phyloP scores from a whole-genome alignment of 78 protist genomes.

The Isochrysis galbana region DNA sequence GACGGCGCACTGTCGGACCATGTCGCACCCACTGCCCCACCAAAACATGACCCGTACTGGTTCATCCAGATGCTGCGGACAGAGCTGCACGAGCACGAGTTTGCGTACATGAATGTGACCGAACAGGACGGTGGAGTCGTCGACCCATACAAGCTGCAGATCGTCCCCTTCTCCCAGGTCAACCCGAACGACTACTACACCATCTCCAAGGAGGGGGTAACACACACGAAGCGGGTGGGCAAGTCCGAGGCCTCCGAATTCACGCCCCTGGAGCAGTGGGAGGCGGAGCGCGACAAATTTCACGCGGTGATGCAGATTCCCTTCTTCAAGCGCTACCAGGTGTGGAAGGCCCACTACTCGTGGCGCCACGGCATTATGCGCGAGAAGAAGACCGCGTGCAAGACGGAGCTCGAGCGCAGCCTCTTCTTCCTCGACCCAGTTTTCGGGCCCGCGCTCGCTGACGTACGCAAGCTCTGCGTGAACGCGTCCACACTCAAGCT shows the following conservation, averaged over 20 bases:
- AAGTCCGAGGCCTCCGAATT: slow-evolving; percentile 44
- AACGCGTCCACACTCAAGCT: background rate
- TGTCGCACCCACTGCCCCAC: background rate
- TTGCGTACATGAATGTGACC: slow-evolving; percentile 17
- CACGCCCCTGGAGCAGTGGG: slow-evolving; percentile 61
- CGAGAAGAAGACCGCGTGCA: background rate
- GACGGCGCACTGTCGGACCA: background rate
- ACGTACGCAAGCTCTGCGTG: slow-evolving; percentile 51
- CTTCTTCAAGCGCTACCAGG: slow-evolving; percentile 51
- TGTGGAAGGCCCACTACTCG: slow-evolving; percentile 33
- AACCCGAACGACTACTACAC: slow-evolving; percentile 56
- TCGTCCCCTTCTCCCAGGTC: slow-evolving; percentile 33
- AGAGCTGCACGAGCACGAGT: background rate
- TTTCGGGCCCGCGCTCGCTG: slow-evolving; percentile 27
- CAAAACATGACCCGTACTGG: slow-evolving; percentile 26
- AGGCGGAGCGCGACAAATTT: slow-evolving; percentile 41
- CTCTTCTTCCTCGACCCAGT: background rate
- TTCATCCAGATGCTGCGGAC: slow-evolving; percentile 24
- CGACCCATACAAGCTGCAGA: slow-evolving; percentile 48
- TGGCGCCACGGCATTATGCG: slow-evolving; percentile 30
- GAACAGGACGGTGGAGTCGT: background rate
- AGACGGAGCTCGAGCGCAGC: background rate
- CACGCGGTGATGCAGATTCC: slow-evolving; percentile 40
- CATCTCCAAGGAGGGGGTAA: slow-evolving; percentile 61
- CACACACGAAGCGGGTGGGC: slow-evolving; percentile 52